Conservation (phyloP, 495 filamentous ascomycete genomes). For the Aspergillus wentii region DNA sequence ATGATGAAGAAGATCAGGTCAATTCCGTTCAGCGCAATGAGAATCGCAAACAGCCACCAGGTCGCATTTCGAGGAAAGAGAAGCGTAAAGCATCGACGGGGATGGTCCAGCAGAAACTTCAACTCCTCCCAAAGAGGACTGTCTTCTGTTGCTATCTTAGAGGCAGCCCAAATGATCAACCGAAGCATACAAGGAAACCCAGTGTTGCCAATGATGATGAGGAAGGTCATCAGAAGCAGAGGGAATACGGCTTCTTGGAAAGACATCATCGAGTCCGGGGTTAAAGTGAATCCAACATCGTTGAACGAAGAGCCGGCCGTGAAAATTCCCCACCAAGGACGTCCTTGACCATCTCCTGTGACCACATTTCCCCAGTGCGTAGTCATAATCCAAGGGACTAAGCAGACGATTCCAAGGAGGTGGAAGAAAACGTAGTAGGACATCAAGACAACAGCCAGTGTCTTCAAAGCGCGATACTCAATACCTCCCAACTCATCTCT, state of each 20-base stretch:
- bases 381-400: slow-evolving; percentile 76
- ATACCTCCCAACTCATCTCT: slow-evolving; percentile 91
- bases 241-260: slow-evolving; percentile 74
- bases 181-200: slow-evolving; percentile 92
- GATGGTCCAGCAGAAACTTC: slow-evolving; percentile 86
- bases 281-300: slow-evolving; percentile 81
- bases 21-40: slow-evolving; percentile 74
- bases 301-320: slow-evolving; percentile 82
- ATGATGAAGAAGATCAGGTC: slow-evolving; percentile 88
- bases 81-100: slow-evolving; percentile 89
- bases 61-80: slow-evolving; percentile 87
- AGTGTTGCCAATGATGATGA: slow-evolving; percentile 91
- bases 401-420: slow-evolving; percentile 62
- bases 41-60: slow-evolving; percentile 89
- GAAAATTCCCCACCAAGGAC: slow-evolving; percentile 89
- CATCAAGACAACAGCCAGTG: slow-evolving; percentile 69
- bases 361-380: slow-evolving; percentile 56
- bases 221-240: slow-evolving; percentile 67
- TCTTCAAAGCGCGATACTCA: slow-evolving; percentile 88
- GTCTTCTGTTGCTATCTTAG: slow-evolving; percentile 50
- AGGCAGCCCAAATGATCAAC: slow-evolving; percentile 76
- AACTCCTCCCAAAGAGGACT: slow-evolving; percentile 80
- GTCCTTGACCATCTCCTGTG: slow-evolving; percentile 52
- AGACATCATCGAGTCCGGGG: slow-evolving; percentile 86
- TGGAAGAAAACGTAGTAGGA: slow-evolving; percentile 75